Conservation (phyloP, 2,329 filamentous ascomycete genomes). For the Penicillium sp. region DNA sequence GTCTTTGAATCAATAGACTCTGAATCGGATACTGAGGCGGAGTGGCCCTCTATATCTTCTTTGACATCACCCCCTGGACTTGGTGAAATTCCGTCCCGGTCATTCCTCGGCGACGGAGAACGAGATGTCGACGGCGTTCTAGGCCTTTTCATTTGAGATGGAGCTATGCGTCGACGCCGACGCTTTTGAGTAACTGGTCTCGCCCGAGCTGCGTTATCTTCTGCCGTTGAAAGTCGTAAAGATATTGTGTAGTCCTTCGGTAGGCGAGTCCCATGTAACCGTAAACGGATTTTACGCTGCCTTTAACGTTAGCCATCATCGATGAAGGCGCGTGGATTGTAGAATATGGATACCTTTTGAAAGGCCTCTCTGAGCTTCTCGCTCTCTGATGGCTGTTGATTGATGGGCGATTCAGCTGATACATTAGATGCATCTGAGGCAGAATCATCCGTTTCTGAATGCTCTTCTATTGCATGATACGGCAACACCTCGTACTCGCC, state of each 20-base stretch:
- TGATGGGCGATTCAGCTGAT: neutral
- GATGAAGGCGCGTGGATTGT: neutral
- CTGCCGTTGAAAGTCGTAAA: constrained; percentile 46
- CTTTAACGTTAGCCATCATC: neutral
- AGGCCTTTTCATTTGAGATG: constrained; percentile 3
- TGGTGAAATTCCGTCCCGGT: neutral
- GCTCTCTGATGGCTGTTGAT: constrained; percentile 26
- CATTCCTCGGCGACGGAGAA: constrained; percentile 10
- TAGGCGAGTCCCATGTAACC: constrained; percentile 52
- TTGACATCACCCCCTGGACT: constrained; percentile 12
- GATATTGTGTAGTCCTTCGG: constrained; percentile 53
- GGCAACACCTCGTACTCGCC: constrained; percentile 56
- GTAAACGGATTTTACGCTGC: constrained; percentile 54
- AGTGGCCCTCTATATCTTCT: constrained; percentile 8
- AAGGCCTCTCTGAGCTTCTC: constrained; percentile 52
- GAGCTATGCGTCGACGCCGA: constrained; percentile 20
- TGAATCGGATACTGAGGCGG: constrained; percentile 16
- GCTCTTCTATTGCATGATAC: constrained; percentile 29
- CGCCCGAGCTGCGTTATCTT: constrained; percentile 16
- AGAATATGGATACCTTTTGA: constrained; percentile 28
- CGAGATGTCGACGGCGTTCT: constrained; percentile 21
- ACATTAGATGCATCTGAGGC: constrained; percentile 20
- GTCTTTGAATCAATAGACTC: constrained; percentile 53
- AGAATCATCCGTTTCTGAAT: constrained; percentile 36
- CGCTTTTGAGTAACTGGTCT: constrained; percentile 17